Evolutionary conservation across 495 filamentous ascomycete species (phyloP), one percentile per base, ranked within the genome.

Genomic region (Penicillium atrosanguineum): DNA sequence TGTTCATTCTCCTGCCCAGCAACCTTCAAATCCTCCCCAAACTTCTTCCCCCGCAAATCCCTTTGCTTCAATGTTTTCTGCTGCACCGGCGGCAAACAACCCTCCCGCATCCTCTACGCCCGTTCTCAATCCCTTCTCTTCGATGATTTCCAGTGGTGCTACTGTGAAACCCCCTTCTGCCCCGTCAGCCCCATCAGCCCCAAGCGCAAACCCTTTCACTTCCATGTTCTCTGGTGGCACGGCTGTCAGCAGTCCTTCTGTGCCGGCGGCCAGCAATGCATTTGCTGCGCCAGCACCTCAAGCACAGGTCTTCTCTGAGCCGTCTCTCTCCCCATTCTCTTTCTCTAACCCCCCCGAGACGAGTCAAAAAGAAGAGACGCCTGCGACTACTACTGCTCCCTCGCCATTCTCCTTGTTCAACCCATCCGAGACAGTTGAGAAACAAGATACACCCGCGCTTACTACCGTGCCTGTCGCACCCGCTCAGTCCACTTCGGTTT

Each of bases 51-150:
- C 53, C 25, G 29, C 49, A 20, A 59, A 59, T 25, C 51, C 49
- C 7, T 62, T 57, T 21, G 34, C 40, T 38, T 39, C 64, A 19
- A 34, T 65, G n/a, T 66, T 64, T 25, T 20, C 57, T 20, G 15
- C 48, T 5, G 47, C 20, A 41, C 55, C 26, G 16, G 28, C 46
- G 9, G 42, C 41, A 11, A 31, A 34, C 18, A 21, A 44, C n/a
- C 31, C 52, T 25, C 12, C 46, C 12, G 23, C 52, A 14, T 38
- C 44, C 1, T 38, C 49, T 34, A 38, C 20, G 39, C 49, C 29
- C 48, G 25, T 34, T 26, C 26, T 53, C 7, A 66, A 60, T 31
- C 63, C 65, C 38, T 40, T 40, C 38, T 40, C 38, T 16, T 40
- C 38, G 4, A 16, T 40, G 38, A 19, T 40, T n/a, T 40, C 38